phyloP scores from a whole-genome alignment of 305 asterid species.

The Ilex paraguariensis region DNA sequence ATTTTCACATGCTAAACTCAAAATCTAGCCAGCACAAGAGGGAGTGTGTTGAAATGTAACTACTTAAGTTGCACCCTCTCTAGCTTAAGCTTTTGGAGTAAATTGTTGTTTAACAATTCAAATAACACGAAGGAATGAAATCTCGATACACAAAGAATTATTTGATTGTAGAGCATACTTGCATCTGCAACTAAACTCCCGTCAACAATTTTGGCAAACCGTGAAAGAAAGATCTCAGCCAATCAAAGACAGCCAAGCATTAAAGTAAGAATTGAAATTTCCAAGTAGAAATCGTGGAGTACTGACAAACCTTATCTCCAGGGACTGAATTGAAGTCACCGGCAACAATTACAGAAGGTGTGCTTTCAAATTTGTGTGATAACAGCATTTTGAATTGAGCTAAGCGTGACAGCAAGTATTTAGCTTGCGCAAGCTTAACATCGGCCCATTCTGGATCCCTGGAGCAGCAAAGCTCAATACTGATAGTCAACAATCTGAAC shows the following conservation, averaged over 20 bases:
- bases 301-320: constrained; percentile 58
- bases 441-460: constrained; percentile 93
- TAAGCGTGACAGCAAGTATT: constrained; percentile 71
- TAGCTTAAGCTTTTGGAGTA: too few species aligned
- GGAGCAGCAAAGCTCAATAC: constrained; percentile 17
- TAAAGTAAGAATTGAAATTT: not conserved
- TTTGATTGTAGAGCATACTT: not conserved
- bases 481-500: not conserved
- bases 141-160: not conserved
- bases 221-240: too few species aligned
- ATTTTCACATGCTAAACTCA: too few species aligned
- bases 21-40: too few species aligned
- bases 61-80: too few species aligned
- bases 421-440: constrained; percentile 86
- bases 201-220: not conserved
- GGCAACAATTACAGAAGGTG: constrained; percentile 57
- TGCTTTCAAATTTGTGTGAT: constrained; percentile 49
- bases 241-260: not conserved
- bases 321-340: constrained; percentile 92
- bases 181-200: not conserved
- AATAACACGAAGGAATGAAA: not conserved
- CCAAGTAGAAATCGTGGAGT: constrained; percentile 1
- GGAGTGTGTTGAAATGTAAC: too few species aligned
- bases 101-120: not conserved
- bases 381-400: constrained; percentile 53